Conservation (phyloP, 2,329 filamentous ascomycete genomes). For the Nemania sp. region DNA sequence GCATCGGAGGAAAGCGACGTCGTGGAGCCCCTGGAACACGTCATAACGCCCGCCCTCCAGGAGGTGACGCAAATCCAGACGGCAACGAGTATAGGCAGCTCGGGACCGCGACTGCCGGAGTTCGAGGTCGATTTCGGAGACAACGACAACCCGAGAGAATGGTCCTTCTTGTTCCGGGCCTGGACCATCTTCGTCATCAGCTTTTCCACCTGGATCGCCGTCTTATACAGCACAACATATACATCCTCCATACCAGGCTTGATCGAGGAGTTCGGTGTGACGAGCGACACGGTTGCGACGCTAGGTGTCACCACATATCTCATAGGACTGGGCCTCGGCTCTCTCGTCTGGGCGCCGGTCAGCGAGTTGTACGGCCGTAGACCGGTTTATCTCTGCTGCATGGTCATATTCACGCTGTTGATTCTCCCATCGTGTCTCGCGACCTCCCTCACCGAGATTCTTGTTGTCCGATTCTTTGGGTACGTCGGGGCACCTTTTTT, state of each 20-base stretch:
- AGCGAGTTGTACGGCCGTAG: slow-evolving; percentile 71
- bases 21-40: slow-evolving; percentile 35
- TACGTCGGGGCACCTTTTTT: slow-evolving; percentile 40
- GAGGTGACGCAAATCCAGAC: slow-evolving; percentile 53
- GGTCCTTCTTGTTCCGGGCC: slow-evolving; percentile 57
- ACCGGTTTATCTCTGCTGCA: slow-evolving; percentile 70
- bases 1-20: slow-evolving; percentile 36
- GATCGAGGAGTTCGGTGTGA: slow-evolving; percentile 65
- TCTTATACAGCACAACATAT: slow-evolving; percentile 79
- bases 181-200: slow-evolving; percentile 52
- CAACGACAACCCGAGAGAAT: slow-evolving; percentile 71
- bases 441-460: slow-evolving; percentile 67
- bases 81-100: slow-evolving; percentile 48
- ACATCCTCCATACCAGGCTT: slow-evolving; percentile 73
- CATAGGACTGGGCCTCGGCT: slow-evolving; percentile 72
- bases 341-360: slow-evolving; percentile 73
- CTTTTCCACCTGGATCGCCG: slow-evolving; percentile 55
- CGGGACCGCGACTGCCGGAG: slow-evolving; percentile 54
- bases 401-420: slow-evolving; percentile 67
- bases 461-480: slow-evolving; percentile 77
- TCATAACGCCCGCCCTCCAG: slow-evolving; percentile 34
- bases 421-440: slow-evolving; percentile 74
- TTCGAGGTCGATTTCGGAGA: slow-evolving; percentile 77
- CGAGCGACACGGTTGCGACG: slow-evolving; percentile 64
- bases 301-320: slow-evolving; percentile 81